phyloP scores from a whole-genome alignment of 139 green algal genomes.

The Chlamydomonas sphaeroides region DNA sequence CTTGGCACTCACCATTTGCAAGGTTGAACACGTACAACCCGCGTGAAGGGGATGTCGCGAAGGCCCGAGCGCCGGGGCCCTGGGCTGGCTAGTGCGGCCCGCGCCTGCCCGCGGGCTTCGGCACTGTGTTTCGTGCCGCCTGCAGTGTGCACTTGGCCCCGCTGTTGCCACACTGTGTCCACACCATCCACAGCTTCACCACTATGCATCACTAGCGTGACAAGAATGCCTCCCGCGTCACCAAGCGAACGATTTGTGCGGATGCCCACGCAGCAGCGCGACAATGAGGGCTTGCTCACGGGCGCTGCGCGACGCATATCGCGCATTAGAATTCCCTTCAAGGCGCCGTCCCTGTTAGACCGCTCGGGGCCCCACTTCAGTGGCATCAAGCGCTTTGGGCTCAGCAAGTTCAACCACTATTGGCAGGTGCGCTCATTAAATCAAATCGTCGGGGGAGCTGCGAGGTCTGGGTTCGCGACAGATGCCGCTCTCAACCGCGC shows the following conservation, averaged over 20 bases:
- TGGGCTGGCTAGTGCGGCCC: too few relatives aligned
- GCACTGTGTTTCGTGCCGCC: too few relatives aligned
- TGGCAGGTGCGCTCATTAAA: constrained; percentile 6
- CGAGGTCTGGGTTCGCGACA: background rate
- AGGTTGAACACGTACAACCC: too few relatives aligned
- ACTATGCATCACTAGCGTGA: too few relatives aligned
- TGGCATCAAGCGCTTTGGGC: constrained; percentile 61
- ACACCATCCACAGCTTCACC: too few relatives aligned
- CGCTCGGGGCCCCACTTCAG: constrained; percentile 52
- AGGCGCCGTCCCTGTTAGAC: constrained; percentile 31
- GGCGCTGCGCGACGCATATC: background rate
- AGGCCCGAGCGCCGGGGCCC: too few relatives aligned
- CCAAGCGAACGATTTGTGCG: constrained; percentile 3
- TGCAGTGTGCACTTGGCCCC: too few relatives aligned
- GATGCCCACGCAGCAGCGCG: background rate
- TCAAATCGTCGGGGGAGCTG: background rate
- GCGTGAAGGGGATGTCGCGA: too few relatives aligned
- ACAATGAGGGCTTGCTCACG: background rate
- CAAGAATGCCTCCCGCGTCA: too few relatives aligned
- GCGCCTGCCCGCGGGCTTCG: too few relatives aligned
- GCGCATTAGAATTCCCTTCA: constrained; percentile 32
- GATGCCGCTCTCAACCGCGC: background rate
- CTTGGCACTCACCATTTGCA: too few relatives aligned
- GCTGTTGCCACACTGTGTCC: too few relatives aligned
- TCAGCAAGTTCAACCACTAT: constrained; percentile 47